These are phyloP conservation scores for Podaxis sp. DNA, from an alignment of 768 basidiomycete species.

Conservation along the genomic window DNA sequence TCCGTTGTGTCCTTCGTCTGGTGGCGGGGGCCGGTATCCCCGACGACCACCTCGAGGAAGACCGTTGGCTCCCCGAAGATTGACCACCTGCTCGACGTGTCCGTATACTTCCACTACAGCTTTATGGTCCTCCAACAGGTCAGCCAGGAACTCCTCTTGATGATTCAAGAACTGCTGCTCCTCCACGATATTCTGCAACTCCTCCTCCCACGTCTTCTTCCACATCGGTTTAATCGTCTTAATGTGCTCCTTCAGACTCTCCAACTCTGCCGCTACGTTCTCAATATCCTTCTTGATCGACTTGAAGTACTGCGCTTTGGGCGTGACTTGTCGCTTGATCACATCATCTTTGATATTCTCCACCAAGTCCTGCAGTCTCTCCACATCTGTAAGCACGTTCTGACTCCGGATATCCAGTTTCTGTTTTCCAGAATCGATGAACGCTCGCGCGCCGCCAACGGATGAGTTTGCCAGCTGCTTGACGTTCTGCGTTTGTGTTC, in stretches of 20 bases:
- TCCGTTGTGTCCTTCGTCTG: conserved; percentile 68
- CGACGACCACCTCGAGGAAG: conserved; percentile 32
- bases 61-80: conserved; percentile 51
- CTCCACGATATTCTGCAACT: conserved; percentile 94
- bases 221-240: conserved; percentile 92
- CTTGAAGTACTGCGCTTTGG: conserved; percentile 71
- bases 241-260: conserved; percentile 80
- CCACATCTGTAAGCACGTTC: conserved; percentile 87
- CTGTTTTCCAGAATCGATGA: conserved; percentile 89
- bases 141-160: conserved; percentile 87
- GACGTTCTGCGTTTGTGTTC: conserved; percentile 83
- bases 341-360: conserved; percentile 92
- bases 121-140: conserved; percentile 90
- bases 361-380: conserved; percentile 89
- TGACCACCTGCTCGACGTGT: conserved; percentile 89
- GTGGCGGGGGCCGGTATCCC: conserved; percentile 58
- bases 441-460: conserved; percentile 83
- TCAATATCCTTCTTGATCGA: conserved; percentile 72
- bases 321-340: conserved; percentile 81
- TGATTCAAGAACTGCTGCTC: conserved; percentile 94
- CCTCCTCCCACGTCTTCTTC: conserved; percentile 99
- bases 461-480: conserved; percentile 80
- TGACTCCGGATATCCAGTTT: conserved; percentile 90
- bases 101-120: conserved; percentile 85
- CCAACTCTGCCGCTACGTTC: conserved; percentile 64